Percentiles rank a stretch among this genome's conserved stretches.
phyloP scores from a whole-genome alignment of 2,329 filamentous ascomycete genomes.

The Hypomyces perniciosus region DNA sequence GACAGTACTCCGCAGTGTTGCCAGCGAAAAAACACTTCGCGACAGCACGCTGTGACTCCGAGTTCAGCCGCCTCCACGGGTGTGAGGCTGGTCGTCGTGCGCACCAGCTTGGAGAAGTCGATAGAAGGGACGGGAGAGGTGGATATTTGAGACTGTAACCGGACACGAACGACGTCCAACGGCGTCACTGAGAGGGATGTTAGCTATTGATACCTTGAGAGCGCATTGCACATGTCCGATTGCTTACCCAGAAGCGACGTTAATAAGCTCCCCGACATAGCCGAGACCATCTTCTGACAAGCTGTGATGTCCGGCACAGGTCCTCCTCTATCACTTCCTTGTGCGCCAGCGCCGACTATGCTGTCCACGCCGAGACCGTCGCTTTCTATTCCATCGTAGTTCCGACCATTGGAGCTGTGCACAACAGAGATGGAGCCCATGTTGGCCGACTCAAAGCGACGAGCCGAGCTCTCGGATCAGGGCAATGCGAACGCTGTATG shows the following conservation, averaged over 20 bases:
- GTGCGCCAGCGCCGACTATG: slow-evolving; percentile 19
- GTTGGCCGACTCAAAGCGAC: slow-evolving; percentile 3
- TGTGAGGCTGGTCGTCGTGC: slow-evolving; percentile 53
- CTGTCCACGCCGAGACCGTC: slow-evolving; percentile 26
- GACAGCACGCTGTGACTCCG: slow-evolving; percentile 89
- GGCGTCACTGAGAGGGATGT: slow-evolving; percentile 64
- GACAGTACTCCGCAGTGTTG: slow-evolving; percentile 73
- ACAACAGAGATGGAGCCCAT: slow-evolving; percentile 14
- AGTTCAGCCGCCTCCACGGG: slow-evolving; percentile 72
- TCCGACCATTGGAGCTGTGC: slow-evolving; percentile 17
- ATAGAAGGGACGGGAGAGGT: slow-evolving; percentile 39
- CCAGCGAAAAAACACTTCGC: slow-evolving; percentile 97
- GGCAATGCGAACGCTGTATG: not conserved
- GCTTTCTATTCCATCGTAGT: slow-evolving; percentile 24
- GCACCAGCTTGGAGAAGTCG: slow-evolving; percentile 50
- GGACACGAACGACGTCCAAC: slow-evolving; percentile 92
- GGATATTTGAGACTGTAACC: slow-evolving; percentile 73
- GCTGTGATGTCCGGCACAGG: slow-evolving; percentile 65
- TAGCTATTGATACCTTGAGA: slow-evolving; percentile 7
- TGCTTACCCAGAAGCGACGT: slow-evolving; percentile 78
- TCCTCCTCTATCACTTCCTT: slow-evolving; percentile 18
- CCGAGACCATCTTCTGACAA: slow-evolving; percentile 89
- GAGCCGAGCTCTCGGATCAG: slow-evolving; percentile 1
- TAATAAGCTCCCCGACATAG: slow-evolving; percentile 81
- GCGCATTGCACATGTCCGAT: not conserved